Percentiles rank a stretch among this genome's conserved stretches.
Evolutionary conservation across 2,329 filamentous ascomycete species (phyloP).

Genomic region (Fusarium algeriense): DNA sequence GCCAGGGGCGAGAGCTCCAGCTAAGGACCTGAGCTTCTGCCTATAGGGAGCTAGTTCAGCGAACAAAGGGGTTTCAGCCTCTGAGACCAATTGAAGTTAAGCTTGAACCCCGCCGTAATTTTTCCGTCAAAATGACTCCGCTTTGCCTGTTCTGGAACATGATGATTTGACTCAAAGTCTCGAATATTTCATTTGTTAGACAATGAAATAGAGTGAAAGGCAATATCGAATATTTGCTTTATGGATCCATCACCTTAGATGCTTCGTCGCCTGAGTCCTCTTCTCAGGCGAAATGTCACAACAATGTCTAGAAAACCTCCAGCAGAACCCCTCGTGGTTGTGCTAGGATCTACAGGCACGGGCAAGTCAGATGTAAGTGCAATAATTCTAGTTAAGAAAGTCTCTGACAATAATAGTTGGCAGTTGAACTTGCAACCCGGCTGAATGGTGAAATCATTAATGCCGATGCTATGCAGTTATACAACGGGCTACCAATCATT

Average conservation of each 20-base stretch:
- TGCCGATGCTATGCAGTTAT: slow-evolving; percentile 98
- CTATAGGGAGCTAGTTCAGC: slow-evolving; percentile 3
- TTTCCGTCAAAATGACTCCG: slow-evolving; percentile 34
- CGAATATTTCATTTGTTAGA: neutral
- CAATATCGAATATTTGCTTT: neutral
- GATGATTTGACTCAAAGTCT: slow-evolving; percentile 10
- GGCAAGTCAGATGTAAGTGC: slow-evolving; percentile 86
- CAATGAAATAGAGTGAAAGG: neutral
- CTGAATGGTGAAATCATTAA: slow-evolving; percentile 97
- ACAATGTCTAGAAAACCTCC: slow-evolving; percentile 59
- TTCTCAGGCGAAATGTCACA: slow-evolving; percentile 52
- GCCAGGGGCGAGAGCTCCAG: slow-evolving; percentile 21
- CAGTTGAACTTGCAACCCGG: slow-evolving; percentile 84
- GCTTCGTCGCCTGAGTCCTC: slow-evolving; percentile 43
- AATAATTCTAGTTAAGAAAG: neutral
- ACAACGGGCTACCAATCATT: slow-evolving; percentile 89
- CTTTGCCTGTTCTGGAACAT: slow-evolving; percentile 34
- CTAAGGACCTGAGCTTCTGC: slow-evolving; percentile 29
- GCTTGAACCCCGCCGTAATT: slow-evolving; percentile 30
- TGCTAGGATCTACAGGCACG: slow-evolving; percentile 91
- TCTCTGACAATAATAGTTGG: slow-evolving; percentile 69
- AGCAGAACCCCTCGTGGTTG: slow-evolving; percentile 75
- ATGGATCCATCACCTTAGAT: slow-evolving; percentile 42
- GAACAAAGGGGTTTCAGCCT: slow-evolving; percentile 39
- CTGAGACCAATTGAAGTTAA: slow-evolving; percentile 24